phyloP scores from a whole-genome alignment of 192 early-diverging fungal species.

The Phycomyces nitens region DNA sequence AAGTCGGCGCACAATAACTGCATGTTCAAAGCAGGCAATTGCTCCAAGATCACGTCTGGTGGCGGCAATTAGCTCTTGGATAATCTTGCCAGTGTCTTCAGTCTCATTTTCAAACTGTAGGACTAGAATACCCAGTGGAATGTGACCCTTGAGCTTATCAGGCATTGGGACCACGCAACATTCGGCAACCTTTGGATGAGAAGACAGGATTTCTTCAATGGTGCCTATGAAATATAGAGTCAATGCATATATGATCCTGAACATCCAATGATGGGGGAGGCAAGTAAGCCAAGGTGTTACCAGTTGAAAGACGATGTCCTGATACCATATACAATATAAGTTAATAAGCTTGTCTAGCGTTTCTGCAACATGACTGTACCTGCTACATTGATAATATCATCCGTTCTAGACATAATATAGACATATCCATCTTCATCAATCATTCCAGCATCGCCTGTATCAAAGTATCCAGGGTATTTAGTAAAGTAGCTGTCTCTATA shows the following conservation, averaged over 20 bases:
- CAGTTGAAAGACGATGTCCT: constrained; percentile 77
- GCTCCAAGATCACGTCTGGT: constrained; percentile 73
- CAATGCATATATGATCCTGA: no score
- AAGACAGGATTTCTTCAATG: constrained; percentile 71
- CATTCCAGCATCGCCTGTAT: constrained; percentile 80
- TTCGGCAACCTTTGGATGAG: constrained; percentile 61
- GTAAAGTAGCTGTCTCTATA: constrained; percentile 71
- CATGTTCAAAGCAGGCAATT: constrained; percentile 75
- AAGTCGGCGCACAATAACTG: constrained; percentile 63
- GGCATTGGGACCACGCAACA: constrained; percentile 66
- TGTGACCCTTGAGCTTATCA: constrained; percentile 64
- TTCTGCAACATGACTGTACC: background rate
- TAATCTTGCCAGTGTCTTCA: constrained; percentile 10
- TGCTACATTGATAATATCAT: constrained; percentile 84
- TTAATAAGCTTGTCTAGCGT: background rate
- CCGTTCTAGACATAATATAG: constrained; percentile 65
- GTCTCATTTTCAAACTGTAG: constrained; percentile 31
- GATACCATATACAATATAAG: background rate
- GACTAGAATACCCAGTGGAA: constrained; percentile 63
- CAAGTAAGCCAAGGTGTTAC: background rate
- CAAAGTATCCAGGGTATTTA: constrained; percentile 77
- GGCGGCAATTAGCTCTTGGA: constrained; percentile 54
- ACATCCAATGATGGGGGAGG: no score
- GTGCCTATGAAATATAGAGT: no score
- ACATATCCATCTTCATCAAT: constrained; percentile 71